Evolutionary conservation across 1,284 basidiomycete species (phyloP).

Genomic region (Cutaneotrichosporon dermatis): DNA sequence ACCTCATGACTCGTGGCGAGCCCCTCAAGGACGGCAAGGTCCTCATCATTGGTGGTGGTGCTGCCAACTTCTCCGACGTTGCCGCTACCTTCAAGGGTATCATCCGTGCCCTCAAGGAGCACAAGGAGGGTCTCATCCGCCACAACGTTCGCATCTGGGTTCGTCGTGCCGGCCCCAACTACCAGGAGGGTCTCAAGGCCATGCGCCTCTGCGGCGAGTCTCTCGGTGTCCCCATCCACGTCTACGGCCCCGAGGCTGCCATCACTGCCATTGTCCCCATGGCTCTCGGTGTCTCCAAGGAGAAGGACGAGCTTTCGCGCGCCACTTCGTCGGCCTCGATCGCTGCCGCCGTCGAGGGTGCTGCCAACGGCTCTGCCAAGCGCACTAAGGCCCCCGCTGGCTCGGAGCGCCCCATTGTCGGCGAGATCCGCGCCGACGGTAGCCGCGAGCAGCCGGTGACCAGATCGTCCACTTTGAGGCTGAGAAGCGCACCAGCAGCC

Average conservation of each 20-base stretch:
- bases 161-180: slow-evolving; percentile 97
- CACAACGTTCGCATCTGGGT: slow-evolving; percentile 92
- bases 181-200: slow-evolving; percentile 98
- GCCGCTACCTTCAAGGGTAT: slow-evolving; percentile 99
- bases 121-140: slow-evolving; percentile 74
- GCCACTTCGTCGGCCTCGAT: slow-evolving; percentile 32
- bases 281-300: slow-evolving; percentile 71
- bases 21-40: slow-evolving; percentile 87
- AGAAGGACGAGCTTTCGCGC: slow-evolving; percentile 51
- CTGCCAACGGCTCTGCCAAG: slow-evolving; percentile 32
- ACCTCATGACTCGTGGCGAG: slow-evolving; percentile 87
- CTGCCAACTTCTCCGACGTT: slow-evolving; percentile 99
- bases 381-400: slow-evolving; percentile 23
- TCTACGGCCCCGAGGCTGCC: slow-evolving; percentile 96
- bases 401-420: slow-evolving; percentile 52
- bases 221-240: slow-evolving; percentile 93
- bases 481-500: slow-evolving; percentile 46
- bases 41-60: slow-evolving; percentile 97
- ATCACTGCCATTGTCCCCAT: slow-evolving; percentile 98
- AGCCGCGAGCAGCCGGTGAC: slow-evolving; percentile 62
- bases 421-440: slow-evolving; percentile 72
- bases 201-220: slow-evolving; percentile 98
- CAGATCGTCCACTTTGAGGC: slow-evolving; percentile 75
- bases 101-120: slow-evolving; percentile 93
- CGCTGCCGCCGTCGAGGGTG: slow-evolving; percentile 37